phyloP scores from a whole-genome alignment of 805 yeast genomes.

The Barnettozyma populi region DNA sequence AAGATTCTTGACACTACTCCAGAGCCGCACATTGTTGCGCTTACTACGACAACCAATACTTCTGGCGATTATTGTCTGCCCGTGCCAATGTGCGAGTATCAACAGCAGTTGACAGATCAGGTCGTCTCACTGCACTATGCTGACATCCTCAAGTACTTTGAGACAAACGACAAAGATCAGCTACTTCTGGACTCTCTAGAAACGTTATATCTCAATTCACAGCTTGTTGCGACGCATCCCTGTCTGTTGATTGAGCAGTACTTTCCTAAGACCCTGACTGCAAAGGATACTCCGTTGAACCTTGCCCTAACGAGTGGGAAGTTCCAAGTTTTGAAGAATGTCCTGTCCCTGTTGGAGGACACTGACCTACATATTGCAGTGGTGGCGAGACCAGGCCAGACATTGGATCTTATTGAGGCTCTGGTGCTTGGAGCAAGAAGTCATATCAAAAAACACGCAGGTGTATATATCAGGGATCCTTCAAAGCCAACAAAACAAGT shows the following conservation, averaged over 20 bases:
- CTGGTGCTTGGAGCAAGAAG: constrained; percentile 57
- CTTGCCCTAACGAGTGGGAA: constrained; percentile 80
- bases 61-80: constrained; percentile 69
- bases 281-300: constrained; percentile 65
- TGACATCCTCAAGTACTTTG: constrained; percentile 84
- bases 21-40: constrained; percentile 63
- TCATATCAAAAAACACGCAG: constrained; percentile 53
- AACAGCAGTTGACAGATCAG: constrained; percentile 84
- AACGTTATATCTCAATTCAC: constrained; percentile 69
- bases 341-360: constrained; percentile 50
- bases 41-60: constrained; percentile 24
- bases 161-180: constrained; percentile 44
- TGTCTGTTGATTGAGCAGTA: constrained; percentile 77
- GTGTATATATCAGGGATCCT: constrained; percentile 53
- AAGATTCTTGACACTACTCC: constrained; percentile 79
- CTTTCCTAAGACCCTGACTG: constrained; percentile 72
- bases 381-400: constrained; percentile 61
- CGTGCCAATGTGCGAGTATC: constrained; percentile 81
- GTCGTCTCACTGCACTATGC: constrained; percentile 87
- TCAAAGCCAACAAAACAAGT: constrained; percentile 23
- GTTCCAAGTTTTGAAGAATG: constrained; percentile 61
- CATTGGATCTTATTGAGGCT: constrained; percentile 71
- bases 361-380: constrained; percentile 54
- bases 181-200: constrained; percentile 71
- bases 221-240: constrained; percentile 84